These are phyloP conservation scores for Pestalotiopsis sp. DNA, from an alignment of 2,329 filamentous ascomycete genomes.

Conservation along the genomic window DNA sequence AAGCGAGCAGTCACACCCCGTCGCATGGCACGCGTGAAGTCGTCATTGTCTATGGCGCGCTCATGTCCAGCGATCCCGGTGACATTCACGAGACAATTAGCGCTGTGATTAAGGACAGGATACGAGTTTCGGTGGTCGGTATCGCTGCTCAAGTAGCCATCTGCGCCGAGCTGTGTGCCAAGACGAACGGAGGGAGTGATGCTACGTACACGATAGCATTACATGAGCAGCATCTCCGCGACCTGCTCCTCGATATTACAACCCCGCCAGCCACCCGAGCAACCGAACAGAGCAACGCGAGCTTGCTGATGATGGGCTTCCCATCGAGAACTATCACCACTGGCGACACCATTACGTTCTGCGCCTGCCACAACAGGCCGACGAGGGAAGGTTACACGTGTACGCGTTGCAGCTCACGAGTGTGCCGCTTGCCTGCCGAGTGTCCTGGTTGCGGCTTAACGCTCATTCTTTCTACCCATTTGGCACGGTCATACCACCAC, in stretches of 20 bases:
- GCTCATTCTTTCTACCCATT: conserved; percentile 89
- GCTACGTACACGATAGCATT: conserved; percentile 81
- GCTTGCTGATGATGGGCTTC: conserved; percentile 96
- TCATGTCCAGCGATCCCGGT: conserved; percentile 88
- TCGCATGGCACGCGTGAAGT: conserved; percentile 93
- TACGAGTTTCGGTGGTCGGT: conserved; percentile 87
- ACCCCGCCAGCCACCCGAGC: conserved; percentile 84
- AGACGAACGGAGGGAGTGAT: conserved; percentile 81
- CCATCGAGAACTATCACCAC: conserved; percentile 81
- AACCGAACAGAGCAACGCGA: conserved; percentile 58
- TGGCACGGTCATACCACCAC: conserved; percentile 92
- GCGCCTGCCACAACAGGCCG: conserved; percentile 86
- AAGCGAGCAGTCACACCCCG: conserved; percentile 71
- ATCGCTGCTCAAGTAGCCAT: conserved; percentile 91
- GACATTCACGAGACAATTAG: conserved; percentile 92
- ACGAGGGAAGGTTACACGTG: conserved; percentile 86
- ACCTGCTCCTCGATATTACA: conserved; percentile 85
- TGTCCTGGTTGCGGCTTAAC: conserved; percentile 92
- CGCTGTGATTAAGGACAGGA: conserved; percentile 76
- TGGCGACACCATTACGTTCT: conserved; percentile 69
- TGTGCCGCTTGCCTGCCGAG: conserved; percentile 86
- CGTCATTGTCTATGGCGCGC: conserved; percentile 86
- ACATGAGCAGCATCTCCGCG: conserved; percentile 84
- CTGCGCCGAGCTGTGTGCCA: conserved; percentile 84
- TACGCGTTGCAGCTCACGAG: conserved; percentile 84